Conservation (phyloP, 2,329 filamentous ascomycete species). For the Fusarium burgessii region DNA sequence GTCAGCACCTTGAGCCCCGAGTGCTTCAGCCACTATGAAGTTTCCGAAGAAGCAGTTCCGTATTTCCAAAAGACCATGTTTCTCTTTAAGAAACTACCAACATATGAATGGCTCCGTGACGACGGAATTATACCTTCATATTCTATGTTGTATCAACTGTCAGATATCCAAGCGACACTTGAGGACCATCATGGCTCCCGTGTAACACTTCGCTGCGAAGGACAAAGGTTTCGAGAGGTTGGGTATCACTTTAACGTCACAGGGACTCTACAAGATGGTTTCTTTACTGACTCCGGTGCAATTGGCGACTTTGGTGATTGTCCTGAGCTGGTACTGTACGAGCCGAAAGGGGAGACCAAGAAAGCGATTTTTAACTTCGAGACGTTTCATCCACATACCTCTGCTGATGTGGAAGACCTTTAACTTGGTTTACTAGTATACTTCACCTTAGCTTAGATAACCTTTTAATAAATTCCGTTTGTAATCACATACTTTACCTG, state of each 20-base stretch:
- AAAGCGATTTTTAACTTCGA: constrained; percentile 27
- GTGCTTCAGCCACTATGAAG: constrained; percentile 20
- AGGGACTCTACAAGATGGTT: constrained; percentile 9
- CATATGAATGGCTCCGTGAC: constrained; percentile 22
- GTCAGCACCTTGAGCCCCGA: constrained; percentile 16
- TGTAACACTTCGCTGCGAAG: constrained; percentile 10
- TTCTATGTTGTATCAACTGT: constrained; percentile 16
- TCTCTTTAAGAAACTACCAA: constrained; percentile 18
- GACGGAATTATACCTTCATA: constrained; percentile 19
- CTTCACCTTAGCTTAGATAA: not conserved
- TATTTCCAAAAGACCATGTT: constrained; percentile 22
- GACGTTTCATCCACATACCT: constrained; percentile 27
- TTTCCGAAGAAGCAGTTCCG: constrained; percentile 11
- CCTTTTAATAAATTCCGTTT: constrained; percentile 13
- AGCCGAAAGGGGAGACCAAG: constrained; percentile 27
- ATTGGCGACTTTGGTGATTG: not conserved
- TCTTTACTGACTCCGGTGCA: constrained; percentile 5
- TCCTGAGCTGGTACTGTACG: constrained; percentile 18
- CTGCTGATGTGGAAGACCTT: constrained; percentile 24
- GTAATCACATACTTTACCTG: not conserved
- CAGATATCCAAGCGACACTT: constrained; percentile 12
- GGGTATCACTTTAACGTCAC: constrained; percentile 28
- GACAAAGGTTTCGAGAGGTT: constrained; percentile 11
- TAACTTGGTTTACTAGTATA: not conserved
- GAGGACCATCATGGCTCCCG: constrained; percentile 20